These are phyloP conservation scores for Tolypocladium amazonense DNA, from an alignment of 2,329 filamentous ascomycete genomes.

Conservation along the genomic window DNA sequence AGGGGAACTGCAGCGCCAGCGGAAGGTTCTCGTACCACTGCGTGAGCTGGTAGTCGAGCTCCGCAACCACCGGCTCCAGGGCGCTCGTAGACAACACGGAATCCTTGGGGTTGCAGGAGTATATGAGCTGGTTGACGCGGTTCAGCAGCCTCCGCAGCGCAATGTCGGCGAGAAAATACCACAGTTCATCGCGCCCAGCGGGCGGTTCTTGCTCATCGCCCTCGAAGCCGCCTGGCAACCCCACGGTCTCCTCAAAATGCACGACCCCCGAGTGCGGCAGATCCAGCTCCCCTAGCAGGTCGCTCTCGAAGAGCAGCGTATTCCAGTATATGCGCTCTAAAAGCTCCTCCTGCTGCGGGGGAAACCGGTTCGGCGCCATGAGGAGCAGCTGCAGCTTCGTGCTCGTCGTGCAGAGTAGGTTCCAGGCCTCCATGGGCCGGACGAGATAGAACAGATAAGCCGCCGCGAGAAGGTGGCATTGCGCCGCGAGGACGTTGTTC, in stretches of 20 bases:
- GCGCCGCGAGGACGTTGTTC: slow-evolving; percentile 67
- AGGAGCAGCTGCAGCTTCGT: slow-evolving; percentile 73
- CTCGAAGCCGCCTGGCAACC: slow-evolving; percentile 68
- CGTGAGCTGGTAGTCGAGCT: slow-evolving; percentile 71
- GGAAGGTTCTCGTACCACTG: slow-evolving; percentile 81
- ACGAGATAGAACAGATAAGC: slow-evolving; percentile 79
- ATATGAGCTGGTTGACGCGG: slow-evolving; percentile 69
- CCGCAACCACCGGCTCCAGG: slow-evolving; percentile 66
- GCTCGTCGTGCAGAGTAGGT: slow-evolving; percentile 65
- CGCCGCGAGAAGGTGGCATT: slow-evolving; percentile 71
- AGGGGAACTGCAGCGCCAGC: slow-evolving; percentile 64
- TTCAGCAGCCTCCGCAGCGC: slow-evolving; percentile 68
- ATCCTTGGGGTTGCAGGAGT: slow-evolving; percentile 65
- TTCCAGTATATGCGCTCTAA: slow-evolving; percentile 80
- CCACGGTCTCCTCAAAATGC: slow-evolving; percentile 71
- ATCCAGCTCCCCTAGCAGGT: slow-evolving; percentile 69
- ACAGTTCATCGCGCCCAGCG: slow-evolving; percentile 65
- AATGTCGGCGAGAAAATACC: slow-evolving; percentile 81
- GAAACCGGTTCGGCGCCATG: slow-evolving; percentile 61
- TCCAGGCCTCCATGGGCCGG: slow-evolving; percentile 76
- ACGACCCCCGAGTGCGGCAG: slow-evolving; percentile 75
- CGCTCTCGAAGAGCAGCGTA: slow-evolving; percentile 67
- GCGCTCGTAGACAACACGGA: slow-evolving; percentile 61
- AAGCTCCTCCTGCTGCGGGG: slow-evolving; percentile 59
- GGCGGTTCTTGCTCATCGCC: slow-evolving; percentile 51